phyloP scores from a whole-genome alignment of 2,329 filamentous ascomycete species.

The Pyrenophora teres region DNA sequence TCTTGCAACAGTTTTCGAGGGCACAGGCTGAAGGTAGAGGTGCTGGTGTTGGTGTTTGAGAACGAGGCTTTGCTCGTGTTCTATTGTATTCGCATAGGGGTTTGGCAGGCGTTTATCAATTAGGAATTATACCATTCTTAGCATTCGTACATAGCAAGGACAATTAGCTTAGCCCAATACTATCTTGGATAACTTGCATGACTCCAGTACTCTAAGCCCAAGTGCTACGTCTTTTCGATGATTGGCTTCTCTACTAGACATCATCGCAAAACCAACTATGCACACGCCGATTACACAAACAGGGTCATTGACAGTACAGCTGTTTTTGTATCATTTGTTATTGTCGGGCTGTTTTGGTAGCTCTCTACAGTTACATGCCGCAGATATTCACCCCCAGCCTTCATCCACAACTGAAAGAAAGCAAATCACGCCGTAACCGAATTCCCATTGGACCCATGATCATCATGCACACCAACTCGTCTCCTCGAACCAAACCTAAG shows the following conservation, averaged over 20 bases:
- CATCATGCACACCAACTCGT: constrained; percentile 31
- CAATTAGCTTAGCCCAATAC: background rate
- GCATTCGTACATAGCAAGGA: constrained; percentile 3
- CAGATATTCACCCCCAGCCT: constrained; percentile 32
- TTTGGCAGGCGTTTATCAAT: constrained; percentile 2
- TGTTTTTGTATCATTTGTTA: constrained; percentile 38
- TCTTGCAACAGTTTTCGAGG: constrained; percentile 70
- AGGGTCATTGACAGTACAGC: background rate
- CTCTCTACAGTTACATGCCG: constrained; percentile 36
- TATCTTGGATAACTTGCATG: too few relatives aligned
- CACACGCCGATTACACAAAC: too few relatives aligned
- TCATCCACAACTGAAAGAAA: constrained; percentile 43
- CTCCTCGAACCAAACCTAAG: constrained; percentile 33
- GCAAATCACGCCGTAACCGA: constrained; percentile 46
- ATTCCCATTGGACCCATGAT: constrained; percentile 44
- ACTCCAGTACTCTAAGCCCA: too few relatives aligned
- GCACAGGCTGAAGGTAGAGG: constrained; percentile 59
- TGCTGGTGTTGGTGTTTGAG: constrained; percentile 40
- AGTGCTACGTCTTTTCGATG: too few relatives aligned
- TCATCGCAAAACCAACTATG: background rate
- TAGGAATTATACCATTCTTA: constrained; percentile 7
- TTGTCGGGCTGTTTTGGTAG: constrained; percentile 39
- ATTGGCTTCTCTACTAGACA: background rate
- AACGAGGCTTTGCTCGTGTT: background rate
- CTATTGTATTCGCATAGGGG: constrained; percentile 10